Percentiles rank a stretch among this genome's conserved stretches.
Evolutionary conservation across 2,329 filamentous ascomycete species (phyloP).

Genomic region (Aspergillus floridensis): DNA sequence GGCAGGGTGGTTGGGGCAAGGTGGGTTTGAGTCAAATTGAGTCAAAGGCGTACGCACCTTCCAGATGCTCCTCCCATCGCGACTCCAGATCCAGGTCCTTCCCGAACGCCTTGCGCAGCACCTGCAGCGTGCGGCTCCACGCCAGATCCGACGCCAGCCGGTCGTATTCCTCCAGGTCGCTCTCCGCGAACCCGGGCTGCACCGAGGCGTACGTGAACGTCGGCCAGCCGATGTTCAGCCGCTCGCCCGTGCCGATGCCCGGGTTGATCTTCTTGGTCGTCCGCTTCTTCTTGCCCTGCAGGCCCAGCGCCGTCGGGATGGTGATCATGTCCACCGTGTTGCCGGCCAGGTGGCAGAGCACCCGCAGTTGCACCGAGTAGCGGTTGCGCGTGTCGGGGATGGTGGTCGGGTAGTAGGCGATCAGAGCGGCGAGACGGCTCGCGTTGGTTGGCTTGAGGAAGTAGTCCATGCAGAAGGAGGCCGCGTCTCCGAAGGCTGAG

Average conservation of each 20-base stretch:
- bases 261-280: slow-evolving; percentile 50
- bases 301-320: slow-evolving; percentile 51
- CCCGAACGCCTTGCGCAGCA: slow-evolving; percentile 60
- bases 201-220: slow-evolving; percentile 56
- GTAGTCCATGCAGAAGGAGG: slow-evolving; percentile 57
- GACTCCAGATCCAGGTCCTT: slow-evolving; percentile 38
- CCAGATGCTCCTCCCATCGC: slow-evolving; percentile 36
- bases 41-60: slow-evolving; percentile 22
- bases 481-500: slow-evolving; percentile 61
- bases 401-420: slow-evolving; percentile 62
- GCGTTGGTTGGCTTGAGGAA: slow-evolving; percentile 57
- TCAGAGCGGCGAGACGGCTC: slow-evolving; percentile 53
- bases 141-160: slow-evolving; percentile 63
- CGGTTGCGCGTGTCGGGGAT: slow-evolving; percentile 51
- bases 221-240: slow-evolving; percentile 32
- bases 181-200: slow-evolving; percentile 67
- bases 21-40: too few species aligned
- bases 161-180: slow-evolving; percentile 66
- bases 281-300: slow-evolving; percentile 52
- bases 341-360: slow-evolving; percentile 59
- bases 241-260: slow-evolving; percentile 52
- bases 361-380: slow-evolving; percentile 40
- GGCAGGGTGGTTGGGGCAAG: too few species aligned
- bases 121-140: slow-evolving; percentile 63
- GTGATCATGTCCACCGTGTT: slow-evolving; percentile 49